Conservation (phyloP, 2,329 filamentous ascomycete species). For the Xylaria arbuscula region DNA sequence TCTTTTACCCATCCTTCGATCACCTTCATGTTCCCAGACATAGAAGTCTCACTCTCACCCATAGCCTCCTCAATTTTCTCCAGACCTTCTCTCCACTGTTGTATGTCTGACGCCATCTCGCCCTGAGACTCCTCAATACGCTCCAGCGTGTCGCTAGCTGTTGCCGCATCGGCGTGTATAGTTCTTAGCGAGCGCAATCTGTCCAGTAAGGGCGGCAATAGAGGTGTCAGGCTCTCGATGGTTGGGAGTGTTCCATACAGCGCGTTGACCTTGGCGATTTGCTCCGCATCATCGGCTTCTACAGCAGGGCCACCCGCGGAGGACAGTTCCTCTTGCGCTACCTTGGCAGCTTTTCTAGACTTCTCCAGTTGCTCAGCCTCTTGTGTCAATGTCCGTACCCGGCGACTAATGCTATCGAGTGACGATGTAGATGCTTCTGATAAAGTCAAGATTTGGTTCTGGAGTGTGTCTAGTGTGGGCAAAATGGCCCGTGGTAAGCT, state of each 20-base stretch:
- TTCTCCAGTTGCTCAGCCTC: constrained; percentile 80
- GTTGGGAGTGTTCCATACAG: constrained; percentile 89
- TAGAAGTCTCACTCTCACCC: constrained; percentile 73
- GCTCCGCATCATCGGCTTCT: constrained; percentile 69
- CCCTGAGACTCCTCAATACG: constrained; percentile 81
- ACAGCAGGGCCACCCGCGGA: constrained; percentile 57
- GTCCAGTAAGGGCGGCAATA: constrained; percentile 87
- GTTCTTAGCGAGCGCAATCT: constrained; percentile 83
- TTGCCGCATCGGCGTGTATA: constrained; percentile 88
- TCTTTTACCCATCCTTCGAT: constrained; percentile 91
- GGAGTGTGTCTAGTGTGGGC: constrained; percentile 82
- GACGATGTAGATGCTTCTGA: constrained; percentile 77
- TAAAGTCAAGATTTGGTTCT: constrained; percentile 82
- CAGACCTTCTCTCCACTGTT: constrained; percentile 85
- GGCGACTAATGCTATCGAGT: constrained; percentile 76
- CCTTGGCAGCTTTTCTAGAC: constrained; percentile 69
- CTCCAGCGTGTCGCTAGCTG: constrained; percentile 80
- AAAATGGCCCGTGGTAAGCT: constrained; percentile 76
- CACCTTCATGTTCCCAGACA: constrained; percentile 83
- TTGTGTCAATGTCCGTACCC: constrained; percentile 75
- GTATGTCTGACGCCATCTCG: constrained; percentile 85
- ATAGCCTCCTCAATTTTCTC: constrained; percentile 82
- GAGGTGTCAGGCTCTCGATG: constrained; percentile 85
- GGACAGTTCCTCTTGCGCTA: constrained; percentile 68
- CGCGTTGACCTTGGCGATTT: constrained; percentile 87